These are phyloP conservation scores for Vicia sativa DNA, from an alignment of 306 rosid species.

Conservation along the genomic window DNA sequence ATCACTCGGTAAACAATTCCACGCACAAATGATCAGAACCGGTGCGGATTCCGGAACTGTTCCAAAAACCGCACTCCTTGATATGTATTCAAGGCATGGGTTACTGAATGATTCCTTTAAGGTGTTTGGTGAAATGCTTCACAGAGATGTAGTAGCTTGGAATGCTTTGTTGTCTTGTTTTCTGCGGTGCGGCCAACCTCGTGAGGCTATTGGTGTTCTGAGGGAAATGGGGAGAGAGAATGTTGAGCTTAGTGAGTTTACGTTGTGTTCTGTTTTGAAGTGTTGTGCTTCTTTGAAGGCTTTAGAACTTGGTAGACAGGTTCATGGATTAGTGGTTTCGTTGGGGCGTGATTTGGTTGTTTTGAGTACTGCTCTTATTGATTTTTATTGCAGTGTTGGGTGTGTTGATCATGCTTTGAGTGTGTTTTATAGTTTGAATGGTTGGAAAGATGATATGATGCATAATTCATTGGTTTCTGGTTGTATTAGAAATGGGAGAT, in stretches of 20 bases:
- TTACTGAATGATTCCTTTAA: slow-evolving; percentile 38
- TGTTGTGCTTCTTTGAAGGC: slow-evolving; percentile 59
- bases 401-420: slow-evolving; percentile 53
- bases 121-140: slow-evolving; percentile 63
- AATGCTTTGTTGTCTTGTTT: slow-evolving; percentile 55
- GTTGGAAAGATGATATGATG: slow-evolving; percentile 52
- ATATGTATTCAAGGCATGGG: slow-evolving; percentile 60
- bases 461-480: slow-evolving; percentile 61
- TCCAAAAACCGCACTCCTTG: slow-evolving; percentile 55
- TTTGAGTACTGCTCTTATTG: slow-evolving; percentile 66
- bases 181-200: slow-evolving; percentile 49
- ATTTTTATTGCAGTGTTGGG: slow-evolving; percentile 58
- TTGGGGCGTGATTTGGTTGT: slow-evolving; percentile 64
- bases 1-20: slow-evolving; percentile 53
- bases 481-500: slow-evolving; percentile 53
- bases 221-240: slow-evolving; percentile 55
- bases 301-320: slow-evolving; percentile 59
- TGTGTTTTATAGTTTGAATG: slow-evolving; percentile 47
- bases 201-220: slow-evolving; percentile 50
- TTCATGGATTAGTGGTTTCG: slow-evolving; percentile 66
- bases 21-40: slow-evolving; percentile 49
- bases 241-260: slow-evolving; percentile 55
- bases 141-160: slow-evolving; percentile 67
- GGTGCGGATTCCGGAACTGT: slow-evolving; percentile 52
- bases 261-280: slow-evolving; percentile 68